Percentiles rank a stretch among this genome's conserved stretches.
Evolutionary conservation across 2,329 filamentous ascomycete genomes (phyloP).

Genomic region (Helotiales sp.): DNA sequence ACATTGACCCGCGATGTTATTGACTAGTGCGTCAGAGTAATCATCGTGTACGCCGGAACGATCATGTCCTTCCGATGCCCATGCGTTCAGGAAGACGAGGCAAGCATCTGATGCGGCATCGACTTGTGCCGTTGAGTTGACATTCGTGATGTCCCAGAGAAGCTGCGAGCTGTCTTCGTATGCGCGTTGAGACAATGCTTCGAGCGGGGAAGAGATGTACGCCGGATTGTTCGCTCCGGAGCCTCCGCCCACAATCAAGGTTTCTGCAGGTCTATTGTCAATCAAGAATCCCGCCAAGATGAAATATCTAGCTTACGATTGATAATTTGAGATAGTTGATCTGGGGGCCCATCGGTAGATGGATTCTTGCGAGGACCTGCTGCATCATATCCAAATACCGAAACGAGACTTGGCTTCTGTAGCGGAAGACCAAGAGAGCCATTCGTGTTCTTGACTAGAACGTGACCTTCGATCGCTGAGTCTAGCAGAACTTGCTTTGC

Average conservation of each 20-base stretch:
- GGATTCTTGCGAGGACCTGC: constrained; percentile 14
- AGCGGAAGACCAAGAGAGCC: constrained; percentile 52
- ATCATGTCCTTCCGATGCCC: constrained; percentile 74
- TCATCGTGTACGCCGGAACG: constrained; percentile 67
- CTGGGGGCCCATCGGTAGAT: not conserved
- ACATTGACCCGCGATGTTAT: constrained; percentile 57
- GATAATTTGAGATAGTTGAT: constrained; percentile 2
- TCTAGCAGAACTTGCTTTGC: constrained; percentile 50
- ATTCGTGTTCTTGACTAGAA: constrained; percentile 64
- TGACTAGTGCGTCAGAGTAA: constrained; percentile 57
- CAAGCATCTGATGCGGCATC: constrained; percentile 63
- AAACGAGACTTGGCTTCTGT: constrained; percentile 53
- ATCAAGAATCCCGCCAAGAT: not conserved
- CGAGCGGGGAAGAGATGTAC: constrained; percentile 58
- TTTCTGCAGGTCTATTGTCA: not conserved
- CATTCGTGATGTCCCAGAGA: constrained; percentile 57
- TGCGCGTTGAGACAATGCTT: constrained; percentile 57
- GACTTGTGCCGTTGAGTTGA: constrained; percentile 53
- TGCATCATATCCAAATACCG: constrained; percentile 67
- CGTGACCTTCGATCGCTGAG: constrained; percentile 67
- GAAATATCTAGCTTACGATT: not conserved
- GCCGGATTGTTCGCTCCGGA: constrained; percentile 55
- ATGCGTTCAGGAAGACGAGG: constrained; percentile 68
- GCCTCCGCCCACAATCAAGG: constrained; percentile 42
- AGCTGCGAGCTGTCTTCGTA: constrained; percentile 61